Base-by-base conservation (phyloP, 2,329 filamentous ascomycete genomes). In the Hansfordia pulvinata region DNA sequence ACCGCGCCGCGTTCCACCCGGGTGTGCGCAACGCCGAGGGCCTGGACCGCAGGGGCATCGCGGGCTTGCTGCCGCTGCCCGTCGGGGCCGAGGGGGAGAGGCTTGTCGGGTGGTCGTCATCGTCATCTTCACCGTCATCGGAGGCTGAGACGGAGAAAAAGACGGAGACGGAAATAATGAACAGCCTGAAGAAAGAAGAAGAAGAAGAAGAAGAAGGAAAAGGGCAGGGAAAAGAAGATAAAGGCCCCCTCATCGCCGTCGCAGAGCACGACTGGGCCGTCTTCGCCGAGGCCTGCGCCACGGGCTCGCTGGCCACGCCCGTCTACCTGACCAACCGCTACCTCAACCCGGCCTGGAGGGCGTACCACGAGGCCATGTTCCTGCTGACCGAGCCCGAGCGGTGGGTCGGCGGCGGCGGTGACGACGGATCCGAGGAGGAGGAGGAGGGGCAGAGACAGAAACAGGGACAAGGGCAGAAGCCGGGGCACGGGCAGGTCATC, bases 221-320 rank as follows among this genome's bases (percentile, higher is more conserved):
- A n/a, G n/a, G n/a, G n/a, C n/a, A n/a, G n/a, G n/a, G n/a, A n/a
- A n/a, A n/a, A n/a, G n/a, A n/a, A n/a, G 50, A 61, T 30, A 31
- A 29, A 4, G 65, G 65, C 0, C 35, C 27, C 12, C 39, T 70
- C 4, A 35, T 69, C 12, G 60, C 56, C 1, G 62, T 70, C 3
- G 56, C 66, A 0, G 65, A 62, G 0, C 66, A 70, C 41, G 65
- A 69, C 28, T 59, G 56, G 42, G 56, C 62, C 7, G 47, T 49
- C 1, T 70, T 70, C 37, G 63, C 62, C 0, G 47, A 57, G 28
- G 60, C 69, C 36, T 52, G 53, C 23, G 25, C 38, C 8, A 40
- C 40, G 31, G 45, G 48, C 20, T 35, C 41, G 5, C 36, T 53
- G 35, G 32, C 38, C 8, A 46, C 49, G 17, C 41, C 46, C 3